phyloP scores from a whole-genome alignment of 2,329 filamentous ascomycete genomes.

The Colletotrichum scovillei region DNA sequence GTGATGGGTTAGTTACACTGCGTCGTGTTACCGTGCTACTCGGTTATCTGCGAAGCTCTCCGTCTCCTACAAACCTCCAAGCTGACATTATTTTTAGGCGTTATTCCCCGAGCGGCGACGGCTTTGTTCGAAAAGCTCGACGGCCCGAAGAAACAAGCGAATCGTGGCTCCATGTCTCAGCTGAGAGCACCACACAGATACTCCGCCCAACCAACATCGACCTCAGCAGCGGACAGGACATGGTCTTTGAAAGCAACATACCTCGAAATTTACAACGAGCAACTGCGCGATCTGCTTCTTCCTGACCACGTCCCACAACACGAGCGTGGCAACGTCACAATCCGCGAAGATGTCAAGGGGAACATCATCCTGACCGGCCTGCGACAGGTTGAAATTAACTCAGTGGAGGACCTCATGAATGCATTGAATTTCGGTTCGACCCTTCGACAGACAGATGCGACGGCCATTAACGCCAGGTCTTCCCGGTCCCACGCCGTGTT shows the following conservation, averaged over 20 bases:
- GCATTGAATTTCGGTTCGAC: constrained; percentile 92
- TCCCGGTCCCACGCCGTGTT: constrained; percentile 98
- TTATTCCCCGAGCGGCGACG: constrained; percentile 91
- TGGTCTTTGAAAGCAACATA: constrained; percentile 97
- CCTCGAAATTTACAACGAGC: constrained; percentile 98
- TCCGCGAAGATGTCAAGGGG: constrained; percentile 93
- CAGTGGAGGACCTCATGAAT: constrained; percentile 88
- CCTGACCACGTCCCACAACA: constrained; percentile 75
- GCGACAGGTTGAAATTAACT: constrained; percentile 88
- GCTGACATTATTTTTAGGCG: constrained; percentile 66
- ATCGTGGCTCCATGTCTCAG: constrained; percentile 79
- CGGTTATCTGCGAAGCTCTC: background rate
- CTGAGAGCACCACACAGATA: constrained; percentile 85
- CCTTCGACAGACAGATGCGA: constrained; percentile 96
- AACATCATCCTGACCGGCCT: constrained; percentile 94
- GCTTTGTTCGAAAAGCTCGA: constrained; percentile 91
- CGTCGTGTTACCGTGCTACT: background rate
- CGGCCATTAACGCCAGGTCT: constrained; percentile 96
- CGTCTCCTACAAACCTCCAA: background rate
- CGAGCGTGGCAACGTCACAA: constrained; percentile 85
- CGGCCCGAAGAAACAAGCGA: constrained; percentile 58
- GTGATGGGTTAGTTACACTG: constrained; percentile 76
- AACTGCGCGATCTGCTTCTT: constrained; percentile 88
- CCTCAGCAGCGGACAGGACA: constrained; percentile 71
- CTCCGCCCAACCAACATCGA: constrained; percentile 63